Evolutionary conservation across 164 flowering plant genomes (phyloP), one percentile per base, ranked within the genome.

Genomic region (Vitis rotundifolia): DNA sequence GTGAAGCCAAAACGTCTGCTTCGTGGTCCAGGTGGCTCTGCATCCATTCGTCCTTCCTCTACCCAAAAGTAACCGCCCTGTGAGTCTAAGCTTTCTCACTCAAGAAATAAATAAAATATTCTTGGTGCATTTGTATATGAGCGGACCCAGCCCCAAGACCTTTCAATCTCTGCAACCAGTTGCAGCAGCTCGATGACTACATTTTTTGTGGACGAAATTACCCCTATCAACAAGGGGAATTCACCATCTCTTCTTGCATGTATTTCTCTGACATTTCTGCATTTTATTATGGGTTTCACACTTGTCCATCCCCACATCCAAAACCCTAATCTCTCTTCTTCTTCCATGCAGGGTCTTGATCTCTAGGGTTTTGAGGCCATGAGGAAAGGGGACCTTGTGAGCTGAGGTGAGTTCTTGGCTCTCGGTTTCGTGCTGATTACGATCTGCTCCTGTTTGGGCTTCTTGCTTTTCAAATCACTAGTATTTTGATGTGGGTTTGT

Each of bases 391-490:
- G 9, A 22, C n/a, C 52, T 71, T 22, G 13, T 64, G 16, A 63
- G 62, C 66, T 74, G 74, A 78, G 75, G 75, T 74, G 75, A 71
- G 73, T 55, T 59, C 2, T 63, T 65, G 57, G 57, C 60, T 55
- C 19, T 57, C 62, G 54, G 61, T 69, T 69, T 67, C 22, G 9
- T 31, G 54, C 14, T 66, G 26, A 55, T 56, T 66, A 59, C 68
- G 69, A 77, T 72, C 68, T 64, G 19, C 67, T 60, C 59, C n/a
- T 3, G 50, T 61, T 54, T 69, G n/a, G 7, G 44, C n/a, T 58
- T 63, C 3, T 66, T 61, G 18, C 19, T n/a, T 49, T 14, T 56
- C 8, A 15, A 10, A 18, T 18, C 16, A 3, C 47, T 63, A 16
- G 48, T 22, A 22, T 51, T 68, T 66, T 66, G 61, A 51, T 31